These are phyloP conservation scores for Amanita molliuscula DNA, from an alignment of 768 basidiomycete species.

Conservation along the genomic window DNA sequence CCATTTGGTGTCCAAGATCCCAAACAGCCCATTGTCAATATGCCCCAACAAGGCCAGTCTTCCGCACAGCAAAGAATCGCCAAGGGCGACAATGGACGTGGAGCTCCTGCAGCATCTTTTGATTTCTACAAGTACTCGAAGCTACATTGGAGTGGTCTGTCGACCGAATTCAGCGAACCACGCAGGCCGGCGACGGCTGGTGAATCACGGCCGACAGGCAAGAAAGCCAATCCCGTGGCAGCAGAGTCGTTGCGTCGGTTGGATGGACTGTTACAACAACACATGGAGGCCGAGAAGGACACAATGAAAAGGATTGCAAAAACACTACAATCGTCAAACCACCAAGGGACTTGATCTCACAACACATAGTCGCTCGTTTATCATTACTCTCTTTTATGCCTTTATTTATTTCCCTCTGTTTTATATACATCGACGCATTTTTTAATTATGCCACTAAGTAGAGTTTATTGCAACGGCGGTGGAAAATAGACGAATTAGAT, in stretches of 20 bases:
- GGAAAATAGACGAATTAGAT: constrained; percentile 2
- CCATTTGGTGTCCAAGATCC: constrained; percentile 21
- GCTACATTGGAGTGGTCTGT: constrained; percentile 16
- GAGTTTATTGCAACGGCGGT: background rate
- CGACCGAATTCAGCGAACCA: background rate
- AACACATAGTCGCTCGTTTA: constrained; percentile 5
- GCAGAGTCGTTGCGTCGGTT: constrained; percentile 55
- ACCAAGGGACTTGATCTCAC: constrained; percentile 1
- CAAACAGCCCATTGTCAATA: constrained; percentile 44
- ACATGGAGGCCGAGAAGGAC: constrained; percentile 78
- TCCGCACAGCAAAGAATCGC: constrained; percentile 28
- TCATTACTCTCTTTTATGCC: background rate
- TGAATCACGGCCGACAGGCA: constrained; percentile 17
- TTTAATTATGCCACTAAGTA: constrained; percentile 4
- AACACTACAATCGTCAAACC: constrained; percentile 21
- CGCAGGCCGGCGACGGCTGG: constrained; percentile 19
- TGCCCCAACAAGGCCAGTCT: constrained; percentile 25
- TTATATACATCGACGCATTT: constrained; percentile 4
- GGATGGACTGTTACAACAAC: constrained; percentile 73
- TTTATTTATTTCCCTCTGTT: background rate
- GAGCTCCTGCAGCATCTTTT: constrained; percentile 27
- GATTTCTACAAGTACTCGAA: constrained; percentile 38
- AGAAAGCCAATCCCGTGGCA: constrained; percentile 27
- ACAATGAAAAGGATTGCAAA: constrained; percentile 68
- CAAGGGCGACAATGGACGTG: constrained; percentile 27